phyloP scores from a whole-genome alignment of 1,139 yeast genomes.

The Blastobotrys indianensis region DNA sequence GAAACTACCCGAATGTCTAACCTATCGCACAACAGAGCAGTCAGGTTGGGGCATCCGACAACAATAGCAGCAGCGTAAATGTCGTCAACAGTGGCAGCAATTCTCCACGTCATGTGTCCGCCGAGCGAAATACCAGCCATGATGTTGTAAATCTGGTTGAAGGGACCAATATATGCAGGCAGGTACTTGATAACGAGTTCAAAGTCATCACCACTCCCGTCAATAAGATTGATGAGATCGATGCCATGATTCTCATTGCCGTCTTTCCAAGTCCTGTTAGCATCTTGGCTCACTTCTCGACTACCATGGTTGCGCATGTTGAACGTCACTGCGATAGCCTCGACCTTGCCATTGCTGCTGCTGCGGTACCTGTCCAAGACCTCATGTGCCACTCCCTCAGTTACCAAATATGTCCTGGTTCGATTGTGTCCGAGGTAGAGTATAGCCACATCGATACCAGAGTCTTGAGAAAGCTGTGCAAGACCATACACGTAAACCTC shows the following conservation, averaged over 20 bases:
- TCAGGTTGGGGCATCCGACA: conserved; percentile 41
- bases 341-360: neutral
- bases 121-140: conserved; percentile 56
- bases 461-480: conserved; percentile 16
- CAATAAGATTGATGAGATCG: conserved; percentile 48
- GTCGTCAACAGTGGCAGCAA: conserved; percentile 25
- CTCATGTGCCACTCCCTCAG: conserved; percentile 20
- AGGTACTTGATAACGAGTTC: conserved; percentile 44
- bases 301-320: conserved; percentile 59
- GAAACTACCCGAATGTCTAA: too few species aligned
- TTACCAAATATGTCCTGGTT: conserved; percentile 17
- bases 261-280: conserved; percentile 41
- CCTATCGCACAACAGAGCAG: neutral
- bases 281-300: conserved; percentile 35
- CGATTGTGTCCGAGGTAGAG: conserved; percentile 27
- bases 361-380: conserved; percentile 19
- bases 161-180: conserved; percentile 40
- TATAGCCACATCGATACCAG: conserved; percentile 17
- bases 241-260: conserved; percentile 48
- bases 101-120: conserved; percentile 50
- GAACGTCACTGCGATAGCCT: conserved; percentile 43
- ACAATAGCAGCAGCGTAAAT: conserved; percentile 43
- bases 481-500: conserved; percentile 26
- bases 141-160: conserved; percentile 33
- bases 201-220: conserved; percentile 47